Base-by-base conservation (phyloP, 1,284 basidiomycete species). In the Trametes polyzona region DNA sequence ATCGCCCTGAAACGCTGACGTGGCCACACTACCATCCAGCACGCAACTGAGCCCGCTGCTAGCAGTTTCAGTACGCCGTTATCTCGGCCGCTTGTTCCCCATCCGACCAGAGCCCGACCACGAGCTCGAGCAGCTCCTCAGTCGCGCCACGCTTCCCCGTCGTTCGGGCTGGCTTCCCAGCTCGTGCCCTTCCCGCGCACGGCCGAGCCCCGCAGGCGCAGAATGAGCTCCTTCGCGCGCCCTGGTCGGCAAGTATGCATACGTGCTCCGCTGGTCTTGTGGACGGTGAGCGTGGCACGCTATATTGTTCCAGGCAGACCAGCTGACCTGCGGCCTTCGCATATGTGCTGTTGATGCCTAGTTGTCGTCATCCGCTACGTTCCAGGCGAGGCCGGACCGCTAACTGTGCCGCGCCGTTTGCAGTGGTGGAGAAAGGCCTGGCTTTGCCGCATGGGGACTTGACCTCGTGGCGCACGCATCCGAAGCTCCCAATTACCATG, bases 1-100 rank as follows among this genome's bases (percentile, higher is more conserved):
- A n/a, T 2, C 14, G 6, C 17, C 26, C 41, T 12, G 16, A 27
- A 16, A 42, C 14, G 26, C 23, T 23, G 5, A 12, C 4, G 12
- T 27, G 7, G 10, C 2, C 33, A n/a, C 12, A 35, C 14, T 4
- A 11, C 7, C 33, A 35, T 12, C 14, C 14, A 35, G 11, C 33
- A 35, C 33, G 33, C 41, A 26, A 21, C 41, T 17, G 21, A 2
- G 41, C 26, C 9, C 24, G 27, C 44, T 6, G 17, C 52, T 6
- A n/a, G n/a, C n/a, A n/a, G 30, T 27, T 11, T 17, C 36, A 36
- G 41, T 37, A 32, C 53, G 46, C 46, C 46, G 46, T 48, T 55
- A 55, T 55, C 53, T 55, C 46, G 53, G 53, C 24, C 35, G 41
- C 17, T 27, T 16, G 19, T 23, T 26, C 32, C 29, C 50, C 50